Evolutionary conservation across 2,329 filamentous ascomycete species (phyloP).

Genomic region (Canariomyces notabilis): DNA sequence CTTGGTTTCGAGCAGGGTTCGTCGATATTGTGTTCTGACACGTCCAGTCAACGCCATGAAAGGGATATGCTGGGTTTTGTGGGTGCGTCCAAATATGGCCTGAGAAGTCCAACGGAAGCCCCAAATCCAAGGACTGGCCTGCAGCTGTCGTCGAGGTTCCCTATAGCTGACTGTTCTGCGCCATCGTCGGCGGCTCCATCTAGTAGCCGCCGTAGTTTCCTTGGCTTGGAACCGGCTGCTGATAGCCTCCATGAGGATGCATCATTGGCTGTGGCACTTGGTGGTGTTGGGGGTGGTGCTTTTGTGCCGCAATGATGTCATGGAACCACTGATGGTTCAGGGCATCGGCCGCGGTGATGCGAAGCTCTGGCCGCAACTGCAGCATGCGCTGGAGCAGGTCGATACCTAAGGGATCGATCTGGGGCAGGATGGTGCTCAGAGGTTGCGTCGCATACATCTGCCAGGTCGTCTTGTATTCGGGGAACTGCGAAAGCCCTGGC

Average conservation of each 20-base stretch:
- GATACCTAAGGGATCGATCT: constrained; percentile 82
- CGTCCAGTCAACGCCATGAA: too few species aligned
- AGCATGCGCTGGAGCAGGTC: constrained; percentile 88
- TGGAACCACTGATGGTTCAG: constrained; percentile 90
- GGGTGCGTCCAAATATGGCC: too few species aligned
- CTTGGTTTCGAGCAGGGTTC: too few species aligned
- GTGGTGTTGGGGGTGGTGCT: constrained; percentile 17
- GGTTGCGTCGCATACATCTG: constrained; percentile 93
- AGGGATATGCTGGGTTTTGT: too few species aligned
- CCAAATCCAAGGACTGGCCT: too few species aligned
- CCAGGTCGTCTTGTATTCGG: constrained; percentile 96
- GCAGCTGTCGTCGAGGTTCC: too few species aligned
- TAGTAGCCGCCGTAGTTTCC: constrained; percentile 28
- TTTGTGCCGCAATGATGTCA: constrained; percentile 58
- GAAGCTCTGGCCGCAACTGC: constrained; percentile 84
- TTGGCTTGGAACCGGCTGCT: constrained; percentile 25
- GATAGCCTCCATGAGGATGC: constrained; percentile 26
- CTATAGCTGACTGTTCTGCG: neutral
- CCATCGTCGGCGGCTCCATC: neutral
- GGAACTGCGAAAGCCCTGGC: constrained; percentile 90
- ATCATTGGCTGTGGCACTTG: constrained; percentile 22
- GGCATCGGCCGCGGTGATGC: constrained; percentile 82
- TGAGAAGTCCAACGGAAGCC: too few species aligned
- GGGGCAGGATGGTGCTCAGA: constrained; percentile 76
- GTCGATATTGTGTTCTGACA: too few species aligned